Evolutionary conservation across 2,329 filamentous ascomycete genomes (phyloP).

Genomic region (Trichoderma oligosporum): DNA sequence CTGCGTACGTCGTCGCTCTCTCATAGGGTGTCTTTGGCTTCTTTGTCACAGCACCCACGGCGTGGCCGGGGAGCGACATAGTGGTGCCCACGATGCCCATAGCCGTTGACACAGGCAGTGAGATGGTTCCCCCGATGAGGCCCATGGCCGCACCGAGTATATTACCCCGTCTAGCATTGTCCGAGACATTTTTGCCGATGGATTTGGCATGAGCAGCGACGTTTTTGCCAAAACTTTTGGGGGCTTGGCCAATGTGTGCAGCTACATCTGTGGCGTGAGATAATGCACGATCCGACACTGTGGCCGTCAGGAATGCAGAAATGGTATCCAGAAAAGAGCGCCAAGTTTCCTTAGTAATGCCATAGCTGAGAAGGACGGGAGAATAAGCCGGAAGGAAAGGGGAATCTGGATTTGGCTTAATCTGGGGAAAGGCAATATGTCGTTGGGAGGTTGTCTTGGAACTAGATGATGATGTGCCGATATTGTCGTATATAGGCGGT

Average conservation of each 20-base stretch:
- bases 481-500: slow-evolving; percentile 23
- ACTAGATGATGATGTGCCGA: slow-evolving; percentile 20
- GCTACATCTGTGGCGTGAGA: slow-evolving; percentile 42
- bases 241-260: slow-evolving; percentile 35
- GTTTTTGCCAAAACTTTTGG: slow-evolving; percentile 34
- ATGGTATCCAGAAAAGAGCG: slow-evolving; percentile 37
- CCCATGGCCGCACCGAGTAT: slow-evolving; percentile 37
- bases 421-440: slow-evolving; percentile 42
- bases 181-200: slow-evolving; percentile 35
- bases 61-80: slow-evolving; percentile 33
- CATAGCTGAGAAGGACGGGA: slow-evolving; percentile 36
- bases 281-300: slow-evolving; percentile 42
- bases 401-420: slow-evolving; percentile 31
- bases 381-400: slow-evolving; percentile 41
- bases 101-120: slow-evolving; percentile 38
- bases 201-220: slow-evolving; percentile 36
- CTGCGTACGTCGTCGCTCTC: slow-evolving; percentile 40
- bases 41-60: slow-evolving; percentile 33
- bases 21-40: slow-evolving; percentile 41
- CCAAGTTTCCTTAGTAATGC: slow-evolving; percentile 36
- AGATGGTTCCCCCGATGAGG: slow-evolving; percentile 37
- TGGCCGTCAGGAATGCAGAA: slow-evolving; percentile 45
- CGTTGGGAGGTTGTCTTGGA: slow-evolving; percentile 19
- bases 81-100: slow-evolving; percentile 36
- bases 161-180: slow-evolving; percentile 39